phyloP scores from a whole-genome alignment of 768 basidiomycete species.

The Gymnopilus dilepis region DNA sequence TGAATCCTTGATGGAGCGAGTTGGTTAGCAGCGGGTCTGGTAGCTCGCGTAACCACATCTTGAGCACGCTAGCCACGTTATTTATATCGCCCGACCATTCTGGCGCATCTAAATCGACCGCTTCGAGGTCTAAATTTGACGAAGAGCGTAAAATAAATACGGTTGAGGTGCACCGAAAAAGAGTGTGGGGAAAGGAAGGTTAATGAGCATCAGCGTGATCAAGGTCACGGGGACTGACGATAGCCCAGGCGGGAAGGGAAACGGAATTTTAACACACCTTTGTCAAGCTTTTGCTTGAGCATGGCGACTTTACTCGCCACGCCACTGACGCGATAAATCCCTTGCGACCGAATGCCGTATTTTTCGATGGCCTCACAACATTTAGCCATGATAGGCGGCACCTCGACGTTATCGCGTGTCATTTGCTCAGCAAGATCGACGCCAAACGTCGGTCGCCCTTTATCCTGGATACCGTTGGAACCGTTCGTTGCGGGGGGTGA shows the following conservation, averaged over 20 bases:
- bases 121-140: conserved; percentile 68
- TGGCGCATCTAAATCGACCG: conserved; percentile 83
- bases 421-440: conserved; percentile 93
- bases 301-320: conserved; percentile 85
- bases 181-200: conserved; percentile 7
- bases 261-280: conserved; percentile 54
- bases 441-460: conserved; percentile 86
- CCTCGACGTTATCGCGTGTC: conserved; percentile 86
- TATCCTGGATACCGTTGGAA: conserved; percentile 52
- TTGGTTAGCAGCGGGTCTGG: conserved; percentile 92
- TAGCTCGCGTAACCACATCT: conserved; percentile 95
- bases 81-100: conserved; percentile 97
- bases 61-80: conserved; percentile 91
- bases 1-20: conserved; percentile 86
- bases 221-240: conserved; percentile 6
- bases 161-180: neutral
- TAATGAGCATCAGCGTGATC: neutral
- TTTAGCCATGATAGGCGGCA: conserved; percentile 86
- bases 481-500: conserved; percentile 30
- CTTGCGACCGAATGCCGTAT: conserved; percentile 81
- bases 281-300: conserved; percentile 84
- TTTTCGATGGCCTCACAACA: conserved; percentile 93
- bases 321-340: conserved; percentile 94
- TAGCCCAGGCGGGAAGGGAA: neutral
- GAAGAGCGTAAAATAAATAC: conserved; percentile 1